Evolutionary conservation across 2,329 filamentous ascomycete genomes (phyloP), one percentile per base, ranked within the genome.

Genomic region (Amylocarpus encephaloides): DNA sequence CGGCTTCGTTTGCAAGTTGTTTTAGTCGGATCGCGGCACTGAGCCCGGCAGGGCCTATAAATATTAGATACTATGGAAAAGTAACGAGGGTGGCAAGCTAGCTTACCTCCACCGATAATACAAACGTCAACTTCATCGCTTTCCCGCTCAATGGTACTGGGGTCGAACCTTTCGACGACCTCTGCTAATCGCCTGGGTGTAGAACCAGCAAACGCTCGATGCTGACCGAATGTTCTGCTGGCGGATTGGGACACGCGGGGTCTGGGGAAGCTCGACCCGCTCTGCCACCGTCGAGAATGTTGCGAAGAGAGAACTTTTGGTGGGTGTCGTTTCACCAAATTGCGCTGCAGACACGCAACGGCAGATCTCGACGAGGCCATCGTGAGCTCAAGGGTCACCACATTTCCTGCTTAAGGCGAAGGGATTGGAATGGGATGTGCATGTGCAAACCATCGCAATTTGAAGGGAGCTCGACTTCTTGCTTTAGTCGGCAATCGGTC

Each of bases 51-150:
- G 93, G 93, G n/a, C 93, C 80, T 80, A 62, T 22, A 16, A 16
- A 30, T 41, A 32, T 63, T 46, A 62, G 52, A 26, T 18, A 29
- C 16, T 48, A 36, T 10, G 36, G 39, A 22, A 6, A 18, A 29
- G 35, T 43, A 35, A 26, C 4, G 43, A 26, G 12, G 35, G 16
- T 38, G 12, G 6, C 40, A 35, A 52, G 60, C 70, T 63, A 52
- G 60, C 70, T 63, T 73, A 82, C 79, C 92, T 68, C 88, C 93
- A 64, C 93, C 93, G 48, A 98, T 82, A 64, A 98, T 97, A 70
- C 90, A 95, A 29, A 98, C 91, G 70, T 98, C 93, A 29, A 98
- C 93, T 71, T 93, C 74, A 64, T 98, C 93, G 48, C 82, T 86
- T 68, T 97, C 93, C 58, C 93, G 85, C 58, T 97, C 92, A 51